phyloP scores from a whole-genome alignment of 2,329 filamentous ascomycete genomes.

The Thielaviopsis euricoi region DNA sequence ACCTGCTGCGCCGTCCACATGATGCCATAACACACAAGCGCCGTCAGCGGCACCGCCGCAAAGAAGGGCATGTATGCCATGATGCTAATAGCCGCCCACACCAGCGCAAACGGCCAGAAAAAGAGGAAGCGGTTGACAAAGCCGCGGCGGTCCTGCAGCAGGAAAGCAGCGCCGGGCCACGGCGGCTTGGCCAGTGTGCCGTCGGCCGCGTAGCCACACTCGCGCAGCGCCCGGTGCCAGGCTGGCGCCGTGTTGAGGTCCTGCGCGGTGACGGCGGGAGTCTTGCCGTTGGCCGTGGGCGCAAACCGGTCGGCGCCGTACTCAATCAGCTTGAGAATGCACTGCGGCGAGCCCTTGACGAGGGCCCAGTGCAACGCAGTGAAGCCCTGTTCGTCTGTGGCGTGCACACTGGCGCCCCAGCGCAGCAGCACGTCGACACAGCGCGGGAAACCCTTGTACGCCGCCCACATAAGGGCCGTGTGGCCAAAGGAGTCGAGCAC shows the following conservation, averaged over 20 bases:
- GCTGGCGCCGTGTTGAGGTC: constrained; percentile 77
- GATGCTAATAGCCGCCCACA: constrained; percentile 55
- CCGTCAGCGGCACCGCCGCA: constrained; percentile 54
- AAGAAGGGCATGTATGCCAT: constrained; percentile 60
- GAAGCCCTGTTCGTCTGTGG: constrained; percentile 79
- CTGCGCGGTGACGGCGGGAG: constrained; percentile 65
- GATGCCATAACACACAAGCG: constrained; percentile 49
- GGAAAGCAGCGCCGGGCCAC: constrained; percentile 55
- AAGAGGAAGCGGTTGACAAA: constrained; percentile 82
- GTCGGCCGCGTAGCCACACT: constrained; percentile 69
- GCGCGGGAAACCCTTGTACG: constrained; percentile 88
- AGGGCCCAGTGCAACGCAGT: constrained; percentile 93
- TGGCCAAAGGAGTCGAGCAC: constrained; percentile 79
- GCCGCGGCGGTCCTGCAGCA: constrained; percentile 58
- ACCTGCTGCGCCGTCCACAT: constrained; percentile 66
- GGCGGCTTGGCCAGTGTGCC: constrained; percentile 53
- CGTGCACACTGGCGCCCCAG: constrained; percentile 90
- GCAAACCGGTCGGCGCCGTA: constrained; percentile 90
- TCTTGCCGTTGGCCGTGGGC: constrained; percentile 79
- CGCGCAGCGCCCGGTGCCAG: constrained; percentile 68
- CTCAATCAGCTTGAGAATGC: constrained; percentile 86
- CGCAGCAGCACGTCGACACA: constrained; percentile 84
- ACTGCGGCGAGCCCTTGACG: constrained; percentile 78
- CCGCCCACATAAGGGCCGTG: constrained; percentile 95
- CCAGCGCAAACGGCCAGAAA: constrained; percentile 65